Evolutionary conservation across 1,139 yeast species (phyloP).

Genomic region (Saccharomyces pastorianus): DNA sequence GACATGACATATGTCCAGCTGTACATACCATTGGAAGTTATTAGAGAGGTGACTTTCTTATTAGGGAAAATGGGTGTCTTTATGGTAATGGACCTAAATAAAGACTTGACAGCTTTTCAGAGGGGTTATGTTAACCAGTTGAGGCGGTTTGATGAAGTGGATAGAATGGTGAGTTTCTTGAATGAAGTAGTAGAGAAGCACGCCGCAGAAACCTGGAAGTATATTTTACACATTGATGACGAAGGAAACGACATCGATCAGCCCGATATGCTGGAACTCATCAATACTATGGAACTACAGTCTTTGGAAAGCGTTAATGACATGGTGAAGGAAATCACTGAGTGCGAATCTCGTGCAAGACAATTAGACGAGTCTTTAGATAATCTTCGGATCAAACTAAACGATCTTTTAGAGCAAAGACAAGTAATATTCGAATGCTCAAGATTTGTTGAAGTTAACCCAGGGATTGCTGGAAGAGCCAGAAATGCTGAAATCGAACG

Average conservation of each 20-base stretch:
- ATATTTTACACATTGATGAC: constrained; percentile 31
- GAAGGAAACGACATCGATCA: constrained; percentile 14
- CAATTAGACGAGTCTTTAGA: constrained; percentile 40
- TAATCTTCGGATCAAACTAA: constrained; percentile 33
- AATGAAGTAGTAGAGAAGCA: constrained; percentile 38
- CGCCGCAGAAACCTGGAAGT: constrained; percentile 30
- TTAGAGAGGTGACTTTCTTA: constrained; percentile 58
- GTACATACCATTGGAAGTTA: constrained; percentile 63
- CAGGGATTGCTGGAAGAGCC: constrained; percentile 25
- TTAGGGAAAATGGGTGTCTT: constrained; percentile 57
- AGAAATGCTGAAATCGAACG: constrained; percentile 14
- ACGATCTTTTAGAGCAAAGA: constrained; percentile 40
- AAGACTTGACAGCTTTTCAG: constrained; percentile 61
- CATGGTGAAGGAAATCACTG: constrained; percentile 34
- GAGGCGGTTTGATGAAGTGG: constrained; percentile 58
- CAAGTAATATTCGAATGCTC: constrained; percentile 41
- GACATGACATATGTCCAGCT: constrained; percentile 70
- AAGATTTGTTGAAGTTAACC: constrained; percentile 34
- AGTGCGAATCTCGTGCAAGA: constrained; percentile 38
- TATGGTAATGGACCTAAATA: constrained; percentile 65
- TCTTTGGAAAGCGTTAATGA: constrained; percentile 39
- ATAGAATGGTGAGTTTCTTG: constrained; percentile 53
- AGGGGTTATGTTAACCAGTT: constrained; percentile 64
- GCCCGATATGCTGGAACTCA: constrained; percentile 5
- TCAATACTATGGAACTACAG: constrained; percentile 17